phyloP scores from a whole-genome alignment of 139 green algal species.

The Auxenochlorella pyrenoidosa region DNA sequence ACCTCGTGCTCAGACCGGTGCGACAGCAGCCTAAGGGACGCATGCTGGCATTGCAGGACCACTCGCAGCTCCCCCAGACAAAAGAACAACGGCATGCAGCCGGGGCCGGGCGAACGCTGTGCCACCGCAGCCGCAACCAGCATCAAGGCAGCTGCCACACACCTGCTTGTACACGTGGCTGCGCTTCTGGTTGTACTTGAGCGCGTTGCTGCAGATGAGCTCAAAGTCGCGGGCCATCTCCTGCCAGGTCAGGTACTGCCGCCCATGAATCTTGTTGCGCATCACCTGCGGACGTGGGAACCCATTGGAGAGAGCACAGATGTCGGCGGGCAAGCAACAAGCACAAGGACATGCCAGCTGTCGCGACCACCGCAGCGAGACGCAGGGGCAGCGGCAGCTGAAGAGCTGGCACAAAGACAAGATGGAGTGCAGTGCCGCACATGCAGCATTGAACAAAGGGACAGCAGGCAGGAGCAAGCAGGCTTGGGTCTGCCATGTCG shows the following conservation, averaged over 20 bases:
- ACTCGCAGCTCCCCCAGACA: not conserved
- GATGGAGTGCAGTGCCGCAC: not conserved
- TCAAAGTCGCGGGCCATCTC: slow-evolving; percentile 74
- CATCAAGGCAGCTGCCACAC: not conserved
- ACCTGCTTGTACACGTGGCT: slow-evolving; percentile 65
- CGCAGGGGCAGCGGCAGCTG: not conserved
- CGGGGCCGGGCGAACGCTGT: too few species aligned
- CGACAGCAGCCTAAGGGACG: too few species aligned
- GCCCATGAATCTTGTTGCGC: slow-evolving; percentile 54
- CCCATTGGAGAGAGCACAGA: not conserved
- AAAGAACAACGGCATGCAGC: too few species aligned
- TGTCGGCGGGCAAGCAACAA: not conserved
- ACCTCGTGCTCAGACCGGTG: too few species aligned
- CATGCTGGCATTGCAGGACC: not conserved
- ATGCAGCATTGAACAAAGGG: not conserved
- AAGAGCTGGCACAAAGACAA: not conserved
- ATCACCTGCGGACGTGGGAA: slow-evolving; percentile 44
- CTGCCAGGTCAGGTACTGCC: slow-evolving; percentile 55
- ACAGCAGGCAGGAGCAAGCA: not conserved
- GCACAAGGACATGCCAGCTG: not conserved
- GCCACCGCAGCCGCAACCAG: too few species aligned
- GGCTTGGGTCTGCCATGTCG: not conserved
- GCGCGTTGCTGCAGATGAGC: slow-evolving; percentile 76
- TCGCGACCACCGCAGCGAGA: not conserved
- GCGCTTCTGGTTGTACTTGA: slow-evolving; percentile 71